phyloP scores from a whole-genome alignment of 2,329 filamentous ascomycete species.

The Alternaria sp. region DNA sequence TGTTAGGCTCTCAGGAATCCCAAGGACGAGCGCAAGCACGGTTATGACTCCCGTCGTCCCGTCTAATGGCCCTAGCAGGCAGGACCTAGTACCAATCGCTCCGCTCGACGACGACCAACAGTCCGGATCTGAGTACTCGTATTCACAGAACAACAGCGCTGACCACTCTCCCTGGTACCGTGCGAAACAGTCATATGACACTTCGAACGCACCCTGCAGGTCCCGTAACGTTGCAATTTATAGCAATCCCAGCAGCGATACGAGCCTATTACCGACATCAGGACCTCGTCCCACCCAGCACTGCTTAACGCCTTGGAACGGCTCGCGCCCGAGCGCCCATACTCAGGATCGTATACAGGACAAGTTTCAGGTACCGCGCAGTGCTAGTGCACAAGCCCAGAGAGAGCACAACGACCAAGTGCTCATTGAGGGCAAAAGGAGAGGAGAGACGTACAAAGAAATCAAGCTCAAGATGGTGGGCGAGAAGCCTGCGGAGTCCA shows the following conservation, averaged over 20 bases:
- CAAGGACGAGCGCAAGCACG: background rate
- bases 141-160: conserved; percentile 19
- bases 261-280: background rate
- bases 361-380: conserved; percentile 5
- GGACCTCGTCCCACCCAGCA: background rate
- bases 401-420: conserved; percentile 39
- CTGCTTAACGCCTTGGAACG: background rate
- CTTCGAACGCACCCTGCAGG: background rate
- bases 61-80: background rate
- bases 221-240: background rate
- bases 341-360: conserved; percentile 5
- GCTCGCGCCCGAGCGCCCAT: background rate
- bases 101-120: background rate
- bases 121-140: conserved; percentile 16
- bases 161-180: conserved; percentile 17
- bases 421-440: conserved; percentile 63
- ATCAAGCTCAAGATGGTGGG: conserved; percentile 65
- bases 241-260: background rate
- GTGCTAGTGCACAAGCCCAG: conserved; percentile 11
- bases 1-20: background rate
- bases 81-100: background rate
- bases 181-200: background rate
- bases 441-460: conserved; percentile 71
- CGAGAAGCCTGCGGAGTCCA: conserved; percentile 74
- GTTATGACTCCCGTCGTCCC: background rate